These are phyloP conservation scores for Exophiala lecanii-corni DNA, from an alignment of 2,329 filamentous ascomycete genomes.

Conservation along the genomic window DNA sequence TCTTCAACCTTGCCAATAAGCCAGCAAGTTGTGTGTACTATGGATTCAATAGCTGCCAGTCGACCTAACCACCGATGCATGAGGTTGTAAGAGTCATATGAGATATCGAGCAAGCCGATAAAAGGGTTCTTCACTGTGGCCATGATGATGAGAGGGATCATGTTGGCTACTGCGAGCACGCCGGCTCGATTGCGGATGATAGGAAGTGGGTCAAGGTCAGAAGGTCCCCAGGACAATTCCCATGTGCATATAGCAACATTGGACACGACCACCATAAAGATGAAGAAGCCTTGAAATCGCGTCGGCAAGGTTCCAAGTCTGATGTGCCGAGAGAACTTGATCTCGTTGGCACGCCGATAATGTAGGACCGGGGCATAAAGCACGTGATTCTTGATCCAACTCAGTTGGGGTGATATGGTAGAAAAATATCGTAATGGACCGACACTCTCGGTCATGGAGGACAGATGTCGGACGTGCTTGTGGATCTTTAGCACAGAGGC, in stretches of 20 bases:
- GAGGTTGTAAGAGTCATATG: conserved; percentile 47
- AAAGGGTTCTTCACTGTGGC: conserved; percentile 41
- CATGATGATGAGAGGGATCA: conserved; percentile 40
- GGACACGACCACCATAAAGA: conserved; percentile 39
- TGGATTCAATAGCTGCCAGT: conserved; percentile 62
- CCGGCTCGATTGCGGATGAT: conserved; percentile 41
- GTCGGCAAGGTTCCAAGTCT: conserved; percentile 44
- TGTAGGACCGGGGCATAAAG: conserved; percentile 45
- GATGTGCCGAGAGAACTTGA: conserved; percentile 39
- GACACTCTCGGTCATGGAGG: conserved; percentile 66
- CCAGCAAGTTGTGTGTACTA: conserved; percentile 71
- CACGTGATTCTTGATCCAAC: conserved; percentile 65
- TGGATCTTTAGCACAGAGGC: conserved; percentile 57
- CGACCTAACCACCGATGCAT: conserved; percentile 76
- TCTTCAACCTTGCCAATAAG: conserved; percentile 59
- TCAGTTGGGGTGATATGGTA: conserved; percentile 51
- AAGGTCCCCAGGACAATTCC: conserved; percentile 36
- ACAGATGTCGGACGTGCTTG: conserved; percentile 66
- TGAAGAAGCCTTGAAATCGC: conserved; percentile 40
- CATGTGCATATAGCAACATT: conserved; percentile 48
- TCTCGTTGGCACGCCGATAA: conserved; percentile 41
- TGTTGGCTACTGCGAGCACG: conserved; percentile 39
- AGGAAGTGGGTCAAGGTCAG: conserved; percentile 32
- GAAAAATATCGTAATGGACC: conserved; percentile 69
- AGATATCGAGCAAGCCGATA: conserved; percentile 37